Evolutionary conservation across 148 eudicot species (phyloP).

Genomic region (Rhododendron williamsianum): DNA sequence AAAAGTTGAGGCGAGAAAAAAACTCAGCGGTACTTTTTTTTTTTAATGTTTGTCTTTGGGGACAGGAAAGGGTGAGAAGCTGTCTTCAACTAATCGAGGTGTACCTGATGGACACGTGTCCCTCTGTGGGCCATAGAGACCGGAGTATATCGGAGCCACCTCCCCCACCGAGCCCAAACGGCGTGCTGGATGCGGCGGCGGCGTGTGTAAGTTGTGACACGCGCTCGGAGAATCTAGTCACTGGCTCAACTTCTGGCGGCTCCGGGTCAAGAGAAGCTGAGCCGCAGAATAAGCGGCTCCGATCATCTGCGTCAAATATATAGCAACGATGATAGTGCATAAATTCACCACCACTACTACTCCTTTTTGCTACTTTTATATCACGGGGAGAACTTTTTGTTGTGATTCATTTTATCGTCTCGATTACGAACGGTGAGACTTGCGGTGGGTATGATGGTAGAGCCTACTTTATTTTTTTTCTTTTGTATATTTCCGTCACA

Average conservation of each 20-base stretch:
- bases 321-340: background rate
- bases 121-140: background rate
- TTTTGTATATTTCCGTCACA: no score
- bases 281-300: constrained; percentile 13
- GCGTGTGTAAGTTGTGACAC: constrained; percentile 24
- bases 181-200: constrained; percentile 30
- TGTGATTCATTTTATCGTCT: background rate
- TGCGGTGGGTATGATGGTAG: background rate
- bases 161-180: constrained; percentile 21
- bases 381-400: background rate
- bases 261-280: background rate
- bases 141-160: background rate
- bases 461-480: background rate
- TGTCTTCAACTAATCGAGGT: constrained; percentile 36
- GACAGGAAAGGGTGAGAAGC: constrained; percentile 35
- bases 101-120: constrained; percentile 33
- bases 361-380: background rate
- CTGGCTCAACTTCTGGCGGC: background rate
- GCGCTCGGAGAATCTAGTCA: constrained; percentile 3
- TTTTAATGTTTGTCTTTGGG: background rate
- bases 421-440: background rate
- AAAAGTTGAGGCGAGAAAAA: background rate
- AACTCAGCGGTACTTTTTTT: background rate
- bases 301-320: constrained; percentile 3
- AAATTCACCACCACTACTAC: background rate